Base-by-base conservation (phyloP, 495 filamentous ascomycete species). In the Amorphotheca resinae region DNA sequence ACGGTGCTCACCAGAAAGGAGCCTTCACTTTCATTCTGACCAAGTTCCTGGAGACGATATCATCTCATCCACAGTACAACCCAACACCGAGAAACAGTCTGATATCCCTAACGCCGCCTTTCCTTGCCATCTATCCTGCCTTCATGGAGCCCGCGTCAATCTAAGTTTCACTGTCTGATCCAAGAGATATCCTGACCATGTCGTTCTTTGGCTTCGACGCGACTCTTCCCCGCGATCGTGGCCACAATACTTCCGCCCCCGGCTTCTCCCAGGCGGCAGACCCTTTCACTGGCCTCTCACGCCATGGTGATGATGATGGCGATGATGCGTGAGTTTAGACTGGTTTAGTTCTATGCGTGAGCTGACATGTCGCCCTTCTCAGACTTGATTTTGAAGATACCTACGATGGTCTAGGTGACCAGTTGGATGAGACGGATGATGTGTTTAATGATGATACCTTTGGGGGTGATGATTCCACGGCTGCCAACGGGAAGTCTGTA, bases 381-480 rank as follows among this genome's bases (percentile, higher is more conserved):
- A 53, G 50, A 26, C 50, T 96, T 42, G 87, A 96, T 46, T 98
- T 96, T 51, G 91, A 98, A 51, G 91, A 99, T 54, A 96, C 91
- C 22, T 96, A 99, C 59, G 93, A 99, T 63, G 91, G 91, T 1
- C 69, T 96, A 16, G 91, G 87, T 2, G 84, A 94, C 60, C 77
- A 84, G 58, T 76, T 99, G 22, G 82, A 94, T 52, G 88, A 96
- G 55, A 82, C 85, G 14, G 83, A 88, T 52, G 91, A 99, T 66
- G 86, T 72, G 32, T 86, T 95, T 70, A 99, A 99, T 62, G 86
- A 95, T 54, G 93, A 94, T 59, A 99, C 91, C n/a, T 99, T 99
- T 53, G 91, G 91, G 44, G 59, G 51, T 18, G 63, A 55, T 28
- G 38, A 28, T 14, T 14, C 22, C 34, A 55, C 57, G 26, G 59